Evolutionary conservation across 1,284 basidiomycete species (phyloP), one percentile per base, ranked within the genome.

Genomic region (Somion occarium): DNA sequence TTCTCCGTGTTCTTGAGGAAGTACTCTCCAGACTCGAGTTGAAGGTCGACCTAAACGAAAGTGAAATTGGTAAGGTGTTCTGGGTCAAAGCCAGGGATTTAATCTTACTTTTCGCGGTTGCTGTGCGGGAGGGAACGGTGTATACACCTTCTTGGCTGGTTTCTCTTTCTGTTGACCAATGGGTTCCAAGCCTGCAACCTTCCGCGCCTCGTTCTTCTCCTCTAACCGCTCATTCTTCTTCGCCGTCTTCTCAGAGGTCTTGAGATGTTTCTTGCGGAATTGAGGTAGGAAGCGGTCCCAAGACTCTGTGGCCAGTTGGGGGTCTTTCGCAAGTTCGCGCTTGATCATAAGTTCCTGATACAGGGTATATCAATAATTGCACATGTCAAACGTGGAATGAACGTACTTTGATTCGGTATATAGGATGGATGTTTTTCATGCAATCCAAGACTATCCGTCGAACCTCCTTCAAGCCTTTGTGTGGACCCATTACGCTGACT

Each of bases 371-470:
- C 37, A 53, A 52, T 34, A 37, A 44, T 49, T 50, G 19, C 12
- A 39, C 7, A 26, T 24, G 49, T 18, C 18, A 24, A 11, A 39
- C 18, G 20, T 18, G 34, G 43, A 27, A 39, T 24, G 38, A 37
- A 59, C 71, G 23, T 34, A 90, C 92, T 71, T 99, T 99, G 73
- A 99, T 99, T 59, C 95, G 88, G 68, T 99, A 99, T 65, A 99
- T 99, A 2, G 97, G 97, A 65, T 99, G 97, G 48, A 99, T 90
- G 65, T 99, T 99, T 73, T 92, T 96, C 93, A 99, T 97, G 73
- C 97, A 99, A 68, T 99, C 97, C 47, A 98, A 70, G 24, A 99
- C 83, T 60, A 99, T 98, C 53, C 95, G 71, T 51, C 97, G 81
- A 3, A 99, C 96, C 67, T 98, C 95, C 68, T 98, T 99, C 38